These are phyloP conservation scores for Zelopaecilomyces penicillatus DNA, from an alignment of 2,329 filamentous ascomycete species.

Conservation along the genomic window DNA sequence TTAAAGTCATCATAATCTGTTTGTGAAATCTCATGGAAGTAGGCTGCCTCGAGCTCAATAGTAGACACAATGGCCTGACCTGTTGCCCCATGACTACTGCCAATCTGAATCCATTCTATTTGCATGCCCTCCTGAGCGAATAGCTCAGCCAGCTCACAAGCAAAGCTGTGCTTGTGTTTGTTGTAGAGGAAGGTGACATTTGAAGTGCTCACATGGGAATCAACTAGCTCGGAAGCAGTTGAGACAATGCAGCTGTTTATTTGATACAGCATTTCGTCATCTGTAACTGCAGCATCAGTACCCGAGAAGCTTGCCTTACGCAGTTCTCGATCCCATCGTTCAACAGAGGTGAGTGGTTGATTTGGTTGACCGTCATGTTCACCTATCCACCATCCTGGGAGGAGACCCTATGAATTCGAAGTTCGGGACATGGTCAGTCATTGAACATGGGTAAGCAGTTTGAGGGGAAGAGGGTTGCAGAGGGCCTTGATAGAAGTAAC, in stretches of 20 bases:
- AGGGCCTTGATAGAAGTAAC: too few relatives aligned
- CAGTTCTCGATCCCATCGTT: conserved; percentile 5
- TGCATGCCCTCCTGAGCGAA: neutral
- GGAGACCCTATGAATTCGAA: neutral
- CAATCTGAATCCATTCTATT: conserved; percentile 3
- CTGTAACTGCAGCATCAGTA: conserved; percentile 2
- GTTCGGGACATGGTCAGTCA: too few relatives aligned
- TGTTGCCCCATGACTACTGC: neutral
- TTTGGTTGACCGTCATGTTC: neutral
- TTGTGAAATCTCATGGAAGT: conserved; percentile 8
- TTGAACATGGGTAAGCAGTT: too few relatives aligned
- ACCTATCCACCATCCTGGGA: neutral
- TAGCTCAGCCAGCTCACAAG: conserved; percentile 1
- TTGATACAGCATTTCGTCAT: conserved; percentile 3
- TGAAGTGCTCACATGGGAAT: neutral
- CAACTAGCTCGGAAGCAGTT: too few relatives aligned
- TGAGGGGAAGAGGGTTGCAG: too few relatives aligned
- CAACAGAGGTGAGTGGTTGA: neutral
- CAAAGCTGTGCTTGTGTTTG: conserved; percentile 4
- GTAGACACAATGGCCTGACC: conserved; percentile 7
- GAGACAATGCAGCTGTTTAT: too few relatives aligned
- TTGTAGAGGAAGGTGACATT: conserved; percentile 4
- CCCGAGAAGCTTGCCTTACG: conserved; percentile 5
- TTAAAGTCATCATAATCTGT: neutral
- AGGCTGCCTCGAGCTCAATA: conserved; percentile 12